Evolutionary conservation across 2,329 filamentous ascomycete species (phyloP).

Genomic region (Fusarium protoensiforme): DNA sequence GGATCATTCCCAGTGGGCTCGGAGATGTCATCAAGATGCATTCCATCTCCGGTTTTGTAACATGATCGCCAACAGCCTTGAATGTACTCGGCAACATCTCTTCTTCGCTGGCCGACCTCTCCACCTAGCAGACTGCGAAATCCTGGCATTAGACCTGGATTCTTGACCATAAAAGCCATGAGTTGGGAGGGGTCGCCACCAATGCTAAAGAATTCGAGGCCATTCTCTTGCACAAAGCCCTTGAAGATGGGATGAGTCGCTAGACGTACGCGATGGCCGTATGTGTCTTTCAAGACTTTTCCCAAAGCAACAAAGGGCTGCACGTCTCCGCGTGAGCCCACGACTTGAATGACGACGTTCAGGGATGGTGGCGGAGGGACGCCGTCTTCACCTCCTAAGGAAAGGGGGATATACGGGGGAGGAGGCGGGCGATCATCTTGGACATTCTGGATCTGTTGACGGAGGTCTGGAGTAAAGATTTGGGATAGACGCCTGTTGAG

Average conservation of each 20-base stretch:
- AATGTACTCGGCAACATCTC: slow-evolving; percentile 81
- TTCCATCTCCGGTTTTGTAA: slow-evolving; percentile 79
- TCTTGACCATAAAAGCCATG: slow-evolving; percentile 93
- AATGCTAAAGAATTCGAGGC: slow-evolving; percentile 80
- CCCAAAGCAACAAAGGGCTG: slow-evolving; percentile 81
- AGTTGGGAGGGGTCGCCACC: slow-evolving; percentile 80
- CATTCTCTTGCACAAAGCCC: slow-evolving; percentile 74
- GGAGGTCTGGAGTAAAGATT: slow-evolving; percentile 73
- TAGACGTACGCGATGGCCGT: slow-evolving; percentile 77
- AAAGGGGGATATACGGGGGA: slow-evolving; percentile 77
- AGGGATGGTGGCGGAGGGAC: slow-evolving; percentile 68
- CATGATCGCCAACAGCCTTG: slow-evolving; percentile 88
- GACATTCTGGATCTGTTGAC: slow-evolving; percentile 62
- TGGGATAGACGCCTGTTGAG: slow-evolving; percentile 73
- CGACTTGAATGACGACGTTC: slow-evolving; percentile 80
- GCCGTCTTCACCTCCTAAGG: slow-evolving; percentile 71
- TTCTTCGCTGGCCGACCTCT: slow-evolving; percentile 79
- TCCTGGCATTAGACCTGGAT: slow-evolving; percentile 86
- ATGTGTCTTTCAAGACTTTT: slow-evolving; percentile 70
- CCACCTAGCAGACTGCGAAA: slow-evolving; percentile 80
- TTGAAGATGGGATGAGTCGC: slow-evolving; percentile 79
- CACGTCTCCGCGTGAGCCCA: slow-evolving; percentile 79
- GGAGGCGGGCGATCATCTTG: slow-evolving; percentile 58
- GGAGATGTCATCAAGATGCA: slow-evolving; percentile 53
- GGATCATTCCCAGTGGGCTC: slow-evolving; percentile 59